These are phyloP conservation scores for Amanita pallidorosea DNA, from an alignment of 768 basidiomycete species.

Conservation along the genomic window DNA sequence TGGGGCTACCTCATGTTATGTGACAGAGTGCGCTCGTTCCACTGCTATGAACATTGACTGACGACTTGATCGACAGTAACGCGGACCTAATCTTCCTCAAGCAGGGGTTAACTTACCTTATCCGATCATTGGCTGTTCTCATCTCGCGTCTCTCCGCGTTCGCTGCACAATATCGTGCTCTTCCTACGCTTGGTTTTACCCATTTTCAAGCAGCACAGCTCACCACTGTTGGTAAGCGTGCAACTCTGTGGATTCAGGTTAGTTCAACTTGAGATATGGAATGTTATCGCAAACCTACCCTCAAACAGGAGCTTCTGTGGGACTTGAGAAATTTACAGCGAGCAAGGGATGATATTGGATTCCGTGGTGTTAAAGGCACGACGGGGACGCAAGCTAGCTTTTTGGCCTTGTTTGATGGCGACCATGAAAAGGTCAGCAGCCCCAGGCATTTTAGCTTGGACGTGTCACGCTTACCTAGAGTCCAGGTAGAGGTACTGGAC, in stretches of 20 bases:
- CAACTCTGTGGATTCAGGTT: constrained; percentile 94
- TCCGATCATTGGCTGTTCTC: constrained; percentile 80
- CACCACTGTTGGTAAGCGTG: constrained; percentile 95
- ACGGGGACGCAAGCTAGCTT: constrained; percentile 98
- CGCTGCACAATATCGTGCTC: constrained; percentile 73
- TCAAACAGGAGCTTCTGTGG: constrained; percentile 78
- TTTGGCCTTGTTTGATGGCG: constrained; percentile 86
- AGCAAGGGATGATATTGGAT: constrained; percentile 85
- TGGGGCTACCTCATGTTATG: constrained; percentile 97
- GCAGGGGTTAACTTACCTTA: constrained; percentile 71
- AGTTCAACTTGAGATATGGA: constrained; percentile 4
- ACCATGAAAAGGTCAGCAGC: constrained; percentile 70
- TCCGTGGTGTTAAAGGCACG: constrained; percentile 98
- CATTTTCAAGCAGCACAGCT: constrained; percentile 99
- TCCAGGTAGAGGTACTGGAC: constrained; percentile 81
- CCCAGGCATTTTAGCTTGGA: background rate
- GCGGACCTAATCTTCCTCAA: constrained; percentile 97
- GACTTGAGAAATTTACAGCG: constrained; percentile 89
- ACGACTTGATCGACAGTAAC: constrained; percentile 44
- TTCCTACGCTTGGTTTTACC: constrained; percentile 94
- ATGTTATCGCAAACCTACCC: background rate
- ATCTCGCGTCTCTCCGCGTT: constrained; percentile 84
- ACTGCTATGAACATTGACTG: background rate
- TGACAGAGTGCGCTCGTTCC: constrained; percentile 64
- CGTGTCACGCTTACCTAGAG: background rate